These are phyloP conservation scores for Hyphodiscus hymeniophilus DNA, from an alignment of 495 filamentous ascomycete genomes.

Conservation along the genomic window DNA sequence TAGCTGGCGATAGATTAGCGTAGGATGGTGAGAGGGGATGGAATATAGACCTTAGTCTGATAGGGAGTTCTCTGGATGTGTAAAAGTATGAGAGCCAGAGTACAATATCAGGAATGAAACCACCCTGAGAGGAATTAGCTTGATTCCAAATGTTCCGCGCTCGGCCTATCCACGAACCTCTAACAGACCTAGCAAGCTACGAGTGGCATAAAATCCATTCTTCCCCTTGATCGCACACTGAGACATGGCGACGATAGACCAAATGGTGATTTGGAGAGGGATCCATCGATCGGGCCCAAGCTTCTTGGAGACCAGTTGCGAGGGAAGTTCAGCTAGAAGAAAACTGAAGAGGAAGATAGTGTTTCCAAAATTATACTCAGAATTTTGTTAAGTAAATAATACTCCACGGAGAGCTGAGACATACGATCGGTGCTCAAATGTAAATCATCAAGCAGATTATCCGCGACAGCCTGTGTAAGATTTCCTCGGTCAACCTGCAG, in stretches of 20 bases:
- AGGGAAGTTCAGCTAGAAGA: conserved; percentile 63
- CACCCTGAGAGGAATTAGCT: conserved; percentile 34
- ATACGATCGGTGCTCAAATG: conserved; percentile 51
- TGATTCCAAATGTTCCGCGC: background rate
- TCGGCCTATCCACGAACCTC: conserved; percentile 35
- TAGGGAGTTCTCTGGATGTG: conserved; percentile 59
- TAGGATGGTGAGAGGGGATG: background rate
- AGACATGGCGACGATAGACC: conserved; percentile 63
- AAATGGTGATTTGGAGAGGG: conserved; percentile 69
- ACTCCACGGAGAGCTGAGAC: background rate
- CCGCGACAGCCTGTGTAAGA: conserved; percentile 60
- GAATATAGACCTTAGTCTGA: conserved; percentile 37
- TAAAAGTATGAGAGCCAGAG: conserved; percentile 76
- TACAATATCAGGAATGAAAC: conserved; percentile 49
- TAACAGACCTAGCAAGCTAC: conserved; percentile 60
- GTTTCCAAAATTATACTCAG: conserved; percentile 70
- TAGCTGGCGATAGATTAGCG: conserved; percentile 29
- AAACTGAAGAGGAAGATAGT: conserved; percentile 65
- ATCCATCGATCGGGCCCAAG: conserved; percentile 85
- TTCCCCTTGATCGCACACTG: conserved; percentile 58
- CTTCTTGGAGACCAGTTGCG: conserved; percentile 64
- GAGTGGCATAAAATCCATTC: conserved; percentile 51
- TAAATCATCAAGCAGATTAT: conserved; percentile 53
- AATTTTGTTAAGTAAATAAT: background rate
- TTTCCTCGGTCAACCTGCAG: conserved; percentile 77